phyloP scores from a whole-genome alignment of 305 asterid species.

The Fraxinus floribunda region DNA sequence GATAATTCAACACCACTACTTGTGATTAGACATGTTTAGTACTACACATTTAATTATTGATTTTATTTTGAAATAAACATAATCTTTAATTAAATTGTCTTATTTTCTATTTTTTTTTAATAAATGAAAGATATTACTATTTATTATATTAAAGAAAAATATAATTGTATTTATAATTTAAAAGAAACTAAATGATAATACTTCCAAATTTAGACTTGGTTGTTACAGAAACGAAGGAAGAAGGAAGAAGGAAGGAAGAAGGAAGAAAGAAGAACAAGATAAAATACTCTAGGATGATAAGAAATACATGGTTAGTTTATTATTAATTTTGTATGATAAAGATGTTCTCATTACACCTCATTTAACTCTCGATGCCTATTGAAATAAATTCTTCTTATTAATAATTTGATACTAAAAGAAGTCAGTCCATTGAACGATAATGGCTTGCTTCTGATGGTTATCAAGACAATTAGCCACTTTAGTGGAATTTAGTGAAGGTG shows the following conservation, averaged over 20 bases:
- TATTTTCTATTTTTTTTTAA: too few species aligned
- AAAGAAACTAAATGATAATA: neutral
- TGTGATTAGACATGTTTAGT: neutral
- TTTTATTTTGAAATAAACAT: too few species aligned
- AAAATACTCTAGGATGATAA: neutral
- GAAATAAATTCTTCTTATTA: neutral
- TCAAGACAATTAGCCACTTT: neutral
- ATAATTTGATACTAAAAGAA: neutral
- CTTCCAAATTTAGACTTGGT: neutral
- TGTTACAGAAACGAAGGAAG: too few species aligned
- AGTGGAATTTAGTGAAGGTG: slow-evolving; percentile 12
- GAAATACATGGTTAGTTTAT: neutral
- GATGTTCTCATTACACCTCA: neutral
- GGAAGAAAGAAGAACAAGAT: neutral
- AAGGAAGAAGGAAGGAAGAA: neutral
- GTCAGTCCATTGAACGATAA: neutral
- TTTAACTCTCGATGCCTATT: neutral
- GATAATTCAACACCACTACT: too few species aligned
- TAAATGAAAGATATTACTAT: neutral
- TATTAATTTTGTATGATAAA: neutral
- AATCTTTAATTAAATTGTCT: too few species aligned
- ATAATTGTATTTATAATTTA: neutral
- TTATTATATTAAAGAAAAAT: neutral
- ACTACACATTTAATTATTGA: neutral
- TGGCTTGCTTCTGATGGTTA: neutral